Base-by-base conservation (phyloP, 768 basidiomycete species). In the Russula griseocarnosa region DNA sequence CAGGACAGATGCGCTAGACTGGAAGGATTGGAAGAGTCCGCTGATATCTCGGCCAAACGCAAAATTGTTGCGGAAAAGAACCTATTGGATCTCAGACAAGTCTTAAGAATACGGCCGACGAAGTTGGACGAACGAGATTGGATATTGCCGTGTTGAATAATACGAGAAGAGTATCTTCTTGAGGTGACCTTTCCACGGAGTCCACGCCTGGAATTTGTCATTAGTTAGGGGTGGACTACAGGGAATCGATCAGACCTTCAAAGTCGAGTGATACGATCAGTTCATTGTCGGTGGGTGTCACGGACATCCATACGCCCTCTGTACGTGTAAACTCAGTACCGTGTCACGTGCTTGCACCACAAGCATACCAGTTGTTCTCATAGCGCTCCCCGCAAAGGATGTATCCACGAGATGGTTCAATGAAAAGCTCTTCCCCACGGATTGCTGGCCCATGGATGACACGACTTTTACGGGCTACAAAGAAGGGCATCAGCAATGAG, bases 401-500 rank as follows among this genome's bases (percentile, higher is more conserved):
- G 84, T 84, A 66, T 86, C 84, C 1, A 77, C 79, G 4, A 87
- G 74, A 65, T 86, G 86, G 56, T 86, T 86, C 28, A 86, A 69
- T 0, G 80, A 72, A 59, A 79, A 86, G 56, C 80, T 82, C 67
- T 86, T 86, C 0, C 85, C 85, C 0, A 86, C 84, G 0, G 83
- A 85, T 67, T 86, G 85, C 70, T 86, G 84, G 3, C 84, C 85
- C 85, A 86, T 86, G 0, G 86, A 86, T 0, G 85, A 83, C 0
- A 86, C 83, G 1, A 86, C 86, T 66, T 78, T 81, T 16, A 86
- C 84, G 1, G 83, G 83, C 82, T 86, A 54, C 14, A 22, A 5
- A 24, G 20, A 20, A 53, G 55, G 49, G 14, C 49, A 26, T 40
- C 44, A 56, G 47, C 5, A 18, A 24, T 40, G 2, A 51, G 14